phyloP scores from a whole-genome alignment of 805 yeast genomes.

The Candida odintsovae region DNA sequence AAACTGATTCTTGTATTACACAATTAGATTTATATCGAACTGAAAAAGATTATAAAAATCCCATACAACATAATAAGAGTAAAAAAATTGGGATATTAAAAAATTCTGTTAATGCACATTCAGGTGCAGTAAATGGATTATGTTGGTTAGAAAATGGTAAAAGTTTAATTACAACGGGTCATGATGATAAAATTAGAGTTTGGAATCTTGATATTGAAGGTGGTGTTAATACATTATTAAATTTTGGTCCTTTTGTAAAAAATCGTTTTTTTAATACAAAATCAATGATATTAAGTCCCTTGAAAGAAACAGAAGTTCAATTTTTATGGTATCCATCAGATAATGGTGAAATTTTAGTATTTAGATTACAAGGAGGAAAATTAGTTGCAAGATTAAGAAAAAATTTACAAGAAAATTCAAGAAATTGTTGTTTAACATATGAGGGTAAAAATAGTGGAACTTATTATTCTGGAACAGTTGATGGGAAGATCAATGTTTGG shows the following conservation, averaged over 20 bases:
- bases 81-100: constrained; percentile 18
- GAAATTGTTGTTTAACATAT: constrained; percentile 46
- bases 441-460: constrained; percentile 39
- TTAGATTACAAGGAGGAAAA: constrained; percentile 55
- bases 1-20: constrained; percentile 57
- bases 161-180: constrained; percentile 59
- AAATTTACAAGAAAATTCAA: constrained; percentile 35
- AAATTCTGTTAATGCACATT: constrained; percentile 53
- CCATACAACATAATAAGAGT: constrained; percentile 15
- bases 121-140: constrained; percentile 73
- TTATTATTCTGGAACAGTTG: constrained; percentile 57
- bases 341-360: constrained; percentile 62
- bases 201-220: constrained; percentile 64
- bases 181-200: constrained; percentile 72
- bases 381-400: constrained; percentile 51
- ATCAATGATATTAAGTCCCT: constrained; percentile 29
- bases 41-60: constrained; percentile 19
- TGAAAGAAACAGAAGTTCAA: constrained; percentile 47
- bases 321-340: constrained; percentile 70
- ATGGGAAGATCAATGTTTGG: constrained; percentile 63
- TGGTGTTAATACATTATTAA: constrained; percentile 53
- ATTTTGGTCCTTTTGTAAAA: constrained; percentile 74
- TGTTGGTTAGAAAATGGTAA: constrained; percentile 67
- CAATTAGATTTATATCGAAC: constrained; percentile 54
- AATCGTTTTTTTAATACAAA: constrained; percentile 40